These are phyloP conservation scores for Debaryomycetaceae sp. DNA, from an alignment of 1,139 yeast genomes.

Conservation along the genomic window DNA sequence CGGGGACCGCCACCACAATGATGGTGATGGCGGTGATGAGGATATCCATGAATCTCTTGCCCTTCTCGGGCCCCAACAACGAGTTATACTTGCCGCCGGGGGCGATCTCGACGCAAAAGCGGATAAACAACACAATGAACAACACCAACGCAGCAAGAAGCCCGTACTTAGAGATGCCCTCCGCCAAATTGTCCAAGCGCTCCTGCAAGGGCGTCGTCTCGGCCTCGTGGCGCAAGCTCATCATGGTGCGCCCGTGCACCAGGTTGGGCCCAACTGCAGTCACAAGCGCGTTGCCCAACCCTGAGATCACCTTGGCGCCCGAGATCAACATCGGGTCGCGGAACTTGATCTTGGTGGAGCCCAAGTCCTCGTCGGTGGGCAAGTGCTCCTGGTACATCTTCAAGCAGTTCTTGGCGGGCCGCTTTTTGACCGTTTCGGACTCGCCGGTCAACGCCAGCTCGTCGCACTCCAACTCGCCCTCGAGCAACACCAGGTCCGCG, in stretches of 20 bases:
- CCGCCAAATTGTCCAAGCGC: constrained; percentile 78
- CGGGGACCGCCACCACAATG: constrained; percentile 97
- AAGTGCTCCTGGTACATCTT: constrained; percentile 23
- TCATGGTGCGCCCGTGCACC: constrained; percentile 87
- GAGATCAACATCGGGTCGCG: constrained; percentile 83
- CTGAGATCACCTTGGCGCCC: constrained; percentile 84
- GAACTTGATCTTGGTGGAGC: constrained; percentile 37
- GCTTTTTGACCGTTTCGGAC: constrained; percentile 72
- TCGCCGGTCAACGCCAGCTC: constrained; percentile 95
- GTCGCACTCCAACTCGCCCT: constrained; percentile 82
- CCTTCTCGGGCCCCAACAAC: constrained; percentile 66
- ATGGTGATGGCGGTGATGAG: constrained; percentile 88
- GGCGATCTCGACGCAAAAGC: constrained; percentile 67
- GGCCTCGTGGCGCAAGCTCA: constrained; percentile 65
- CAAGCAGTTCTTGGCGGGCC: constrained; percentile 49
- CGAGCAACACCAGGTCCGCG: constrained; percentile 76
- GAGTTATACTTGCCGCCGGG: constrained; percentile 43
- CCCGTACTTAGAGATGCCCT: constrained; percentile 91
- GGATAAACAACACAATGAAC: constrained; percentile 72
- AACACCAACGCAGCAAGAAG: constrained; percentile 76
- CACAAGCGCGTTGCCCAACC: constrained; percentile 80
- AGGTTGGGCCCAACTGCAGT: constrained; percentile 91
- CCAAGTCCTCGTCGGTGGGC: constrained; percentile 46
- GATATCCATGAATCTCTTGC: constrained; percentile 77
- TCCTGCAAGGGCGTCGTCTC: constrained; percentile 89